Evolutionary conservation across 257 asterid species (phyloP), one percentile per base, ranked within the genome.

Genomic region (Penstemon davidsonii): DNA sequence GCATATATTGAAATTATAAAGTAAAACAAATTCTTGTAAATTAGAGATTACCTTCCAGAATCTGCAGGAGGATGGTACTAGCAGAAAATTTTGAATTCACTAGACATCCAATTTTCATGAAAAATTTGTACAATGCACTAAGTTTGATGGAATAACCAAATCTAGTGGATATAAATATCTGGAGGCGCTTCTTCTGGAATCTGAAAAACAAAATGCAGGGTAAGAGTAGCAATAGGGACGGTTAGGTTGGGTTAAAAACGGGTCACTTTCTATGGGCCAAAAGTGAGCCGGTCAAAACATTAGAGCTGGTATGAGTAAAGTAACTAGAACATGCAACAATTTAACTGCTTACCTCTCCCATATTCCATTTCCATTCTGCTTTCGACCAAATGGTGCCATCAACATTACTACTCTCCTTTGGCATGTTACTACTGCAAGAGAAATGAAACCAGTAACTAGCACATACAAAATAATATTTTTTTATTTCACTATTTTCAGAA

Each of bases 181-280:
- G 90, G 88, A 62, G 92, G 95, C 11, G 85, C 87, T 44, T 82
- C 88, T 76, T 88, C 95, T 10, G 92, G 95, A 81, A 88, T 84
- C 95, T 88, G 82, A 66, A 82, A 57, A 44, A 65, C 54, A 46
- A 63, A 60, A 51, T 13, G 36, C 53, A 55, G 47, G 53, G 5
- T 7, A 18, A 10, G 33, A 1, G 2, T 25, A 25, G 3, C 33
- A 25, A 25, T 25, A 25, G 33, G 33, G 33, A 25, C 33, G 33
- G 33, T 25, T 25, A 25, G 33, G 33, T 25, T 25, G 33, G 33
- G 33, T 25, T 25, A 25, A 25, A 25, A 25, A 25, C 2, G 33
- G 33, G 33, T 25, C 33, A 25, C 33, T 25, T 25, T 25, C 33
- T 25, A 25, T 25, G 33, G 33, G 33, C 1, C 33, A 25, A 25